Conservation (phyloP, 169 alveolate genomes). For the Cryptosporidium sp. region DNA sequence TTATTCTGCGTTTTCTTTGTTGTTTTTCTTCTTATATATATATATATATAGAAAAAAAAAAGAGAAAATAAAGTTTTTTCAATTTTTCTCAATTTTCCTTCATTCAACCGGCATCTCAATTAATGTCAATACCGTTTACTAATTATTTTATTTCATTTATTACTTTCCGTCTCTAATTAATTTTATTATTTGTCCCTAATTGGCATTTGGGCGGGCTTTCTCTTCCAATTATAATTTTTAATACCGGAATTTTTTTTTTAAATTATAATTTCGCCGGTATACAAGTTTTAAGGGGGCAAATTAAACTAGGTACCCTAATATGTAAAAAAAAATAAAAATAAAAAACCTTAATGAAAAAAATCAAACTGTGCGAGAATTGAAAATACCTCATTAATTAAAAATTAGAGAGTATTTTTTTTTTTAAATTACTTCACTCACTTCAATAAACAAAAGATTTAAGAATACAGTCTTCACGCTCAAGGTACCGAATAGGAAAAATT, state of each 20-base stretch:
- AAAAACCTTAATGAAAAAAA: too few species aligned
- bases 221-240: not conserved
- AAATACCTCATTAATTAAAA: too few species aligned
- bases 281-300: not conserved
- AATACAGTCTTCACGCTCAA: not conserved
- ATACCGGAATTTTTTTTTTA: not conserved
- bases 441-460: too few species aligned
- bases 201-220: slow-evolving; percentile 4
- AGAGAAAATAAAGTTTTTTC: slow-evolving; percentile 12
- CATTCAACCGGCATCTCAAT: not conserved
- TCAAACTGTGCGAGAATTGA: not conserved
- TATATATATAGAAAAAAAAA: not conserved
- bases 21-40: slow-evolving; percentile 13
- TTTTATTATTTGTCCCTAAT: slow-evolving; percentile 9
- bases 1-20: not conserved
- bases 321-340: too few species aligned
- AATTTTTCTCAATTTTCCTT: not conserved
- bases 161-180: slow-evolving; percentile 8
- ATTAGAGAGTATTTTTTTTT: not conserved
- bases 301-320: too few species aligned
- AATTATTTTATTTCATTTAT: not conserved
- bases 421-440: not conserved
- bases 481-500: too few species aligned
- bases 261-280: not conserved
- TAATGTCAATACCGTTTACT: not conserved